phyloP scores from a whole-genome alignment of 768 basidiomycete species.

The Collybia nuda region DNA sequence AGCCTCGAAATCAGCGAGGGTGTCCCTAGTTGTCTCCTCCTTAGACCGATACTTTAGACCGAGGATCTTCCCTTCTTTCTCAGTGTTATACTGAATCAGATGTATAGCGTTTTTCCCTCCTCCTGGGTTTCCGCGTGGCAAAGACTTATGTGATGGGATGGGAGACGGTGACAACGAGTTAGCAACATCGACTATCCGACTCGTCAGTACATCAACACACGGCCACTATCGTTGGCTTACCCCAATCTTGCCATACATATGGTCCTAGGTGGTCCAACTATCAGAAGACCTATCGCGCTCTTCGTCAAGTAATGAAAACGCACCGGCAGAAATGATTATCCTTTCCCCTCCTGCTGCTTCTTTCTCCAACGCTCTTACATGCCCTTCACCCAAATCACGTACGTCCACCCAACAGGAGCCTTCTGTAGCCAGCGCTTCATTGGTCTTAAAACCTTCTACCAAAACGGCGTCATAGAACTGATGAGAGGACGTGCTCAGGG shows the following conservation, averaged over 20 bases:
- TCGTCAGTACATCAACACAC: too few relatives aligned
- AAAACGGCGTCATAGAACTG: conserved; percentile 26
- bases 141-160: conserved; percentile 20
- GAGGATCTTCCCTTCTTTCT: conserved; percentile 27
- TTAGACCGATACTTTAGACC: conserved; percentile 28
- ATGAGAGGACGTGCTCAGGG: conserved; percentile 39
- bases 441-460: conserved; percentile 13
- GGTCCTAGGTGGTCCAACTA: conserved; percentile 2
- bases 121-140: conserved; percentile 28
- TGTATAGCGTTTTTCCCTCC: conserved; percentile 20
- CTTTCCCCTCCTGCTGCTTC: conserved; percentile 55
- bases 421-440: conserved; percentile 15
- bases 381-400: conserved; percentile 56
- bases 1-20: conserved; percentile 26
- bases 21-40: conserved; percentile 29
- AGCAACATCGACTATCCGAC: conserved; percentile 29
- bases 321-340: conserved; percentile 43
- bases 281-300: background rate
- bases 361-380: conserved; percentile 50
- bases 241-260: conserved; percentile 21
- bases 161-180: conserved; percentile 21
- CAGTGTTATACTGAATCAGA: conserved; percentile 21
- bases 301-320: background rate
- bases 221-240: conserved; percentile 4
- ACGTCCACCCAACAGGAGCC: conserved; percentile 47